Evolutionary conservation across 2,329 filamentous ascomycete genomes (phyloP), one percentile per base, ranked within the genome.

Genomic region (Cladophialophora psammophila): DNA sequence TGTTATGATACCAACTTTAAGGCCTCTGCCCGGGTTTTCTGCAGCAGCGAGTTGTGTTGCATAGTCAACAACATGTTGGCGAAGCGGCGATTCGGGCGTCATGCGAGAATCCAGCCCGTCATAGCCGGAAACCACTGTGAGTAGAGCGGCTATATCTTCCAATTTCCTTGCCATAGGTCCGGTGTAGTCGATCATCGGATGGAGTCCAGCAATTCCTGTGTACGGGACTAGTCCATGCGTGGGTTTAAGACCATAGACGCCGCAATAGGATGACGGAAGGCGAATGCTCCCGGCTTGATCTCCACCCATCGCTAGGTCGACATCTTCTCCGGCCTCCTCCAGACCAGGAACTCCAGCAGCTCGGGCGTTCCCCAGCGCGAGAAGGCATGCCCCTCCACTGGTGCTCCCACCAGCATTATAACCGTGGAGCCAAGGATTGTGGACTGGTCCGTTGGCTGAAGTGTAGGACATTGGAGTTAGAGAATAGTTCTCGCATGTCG

Each of bases 161-260:
- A 84, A 73, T 0, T 75, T 80, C 9, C 73, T 74, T 1, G 82
- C 80, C 75, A 85, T 81, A 0, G 83, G 82, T 0, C 81, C 81
- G 9, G 79, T 74, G 67, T 84, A 80, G 68, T 85, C 83, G 54
- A 80, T 78, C 58, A 78, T 78, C 0, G 79, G 76, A 58, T 82
- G 74, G 50, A 80, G 66, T 26, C 78, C 72, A 36, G 77, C 77
- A 6, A 83, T 81, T 0, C 82, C 83, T 0, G 83, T 85, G 67
- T 85, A 85, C 0, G 83, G 83, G 1, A 85, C 77, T 1, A 85
- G 74, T 0, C 83, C 83, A 72, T 81, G 79, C 0, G 83, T 84
- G 0, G 83, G 79, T 66, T 86, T 86, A 5, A 82, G 73, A 3
- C 80, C 80, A 59, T 81, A 82, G 35, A 81, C 73, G 1, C 80